phyloP scores from a whole-genome alignment of 306 rosid species.

The Quercus variabilis region DNA sequence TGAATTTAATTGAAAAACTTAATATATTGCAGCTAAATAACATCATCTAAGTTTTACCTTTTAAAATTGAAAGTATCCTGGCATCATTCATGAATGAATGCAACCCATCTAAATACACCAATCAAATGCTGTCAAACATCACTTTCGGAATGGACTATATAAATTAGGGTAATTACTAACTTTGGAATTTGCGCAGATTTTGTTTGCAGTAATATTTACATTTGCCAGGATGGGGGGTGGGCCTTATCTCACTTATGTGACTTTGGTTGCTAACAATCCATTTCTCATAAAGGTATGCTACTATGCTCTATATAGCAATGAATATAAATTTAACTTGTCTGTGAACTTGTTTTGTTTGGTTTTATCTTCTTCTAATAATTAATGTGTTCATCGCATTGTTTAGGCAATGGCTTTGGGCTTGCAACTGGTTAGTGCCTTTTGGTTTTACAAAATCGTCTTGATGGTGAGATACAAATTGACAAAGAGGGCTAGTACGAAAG shows the following conservation, averaged over 20 bases:
- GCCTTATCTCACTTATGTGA: constrained; percentile 57
- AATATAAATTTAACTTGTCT: neutral
- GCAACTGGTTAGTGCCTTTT: constrained; percentile 85
- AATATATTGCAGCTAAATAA: too few relatives aligned
- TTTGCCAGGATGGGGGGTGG: constrained; percentile 74
- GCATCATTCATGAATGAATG: too few relatives aligned
- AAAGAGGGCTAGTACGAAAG: constrained; percentile 32
- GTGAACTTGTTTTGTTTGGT: neutral
- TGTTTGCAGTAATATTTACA: constrained; percentile 74
- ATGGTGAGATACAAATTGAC: constrained; percentile 64
- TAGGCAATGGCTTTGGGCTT: constrained; percentile 76
- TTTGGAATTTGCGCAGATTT: constrained; percentile 32
- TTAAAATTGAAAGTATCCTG: too few relatives aligned
- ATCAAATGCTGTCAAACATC: too few relatives aligned
- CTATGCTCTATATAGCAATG: neutral
- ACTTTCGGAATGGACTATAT: too few relatives aligned
- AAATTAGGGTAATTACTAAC: neutral
- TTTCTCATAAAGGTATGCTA: constrained; percentile 62
- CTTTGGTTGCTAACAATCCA: constrained; percentile 61
- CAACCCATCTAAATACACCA: too few relatives aligned
- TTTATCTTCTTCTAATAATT: neutral
- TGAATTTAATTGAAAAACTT: too few relatives aligned
- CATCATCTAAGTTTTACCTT: too few relatives aligned
- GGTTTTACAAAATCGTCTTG: constrained; percentile 84
- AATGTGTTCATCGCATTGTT: neutral